Percentiles rank a stretch among this genome's conserved stretches.
Conservation (phyloP, 2,329 filamentous ascomycete genomes). For the Aspergillus oerlinghausenensis region DNA sequence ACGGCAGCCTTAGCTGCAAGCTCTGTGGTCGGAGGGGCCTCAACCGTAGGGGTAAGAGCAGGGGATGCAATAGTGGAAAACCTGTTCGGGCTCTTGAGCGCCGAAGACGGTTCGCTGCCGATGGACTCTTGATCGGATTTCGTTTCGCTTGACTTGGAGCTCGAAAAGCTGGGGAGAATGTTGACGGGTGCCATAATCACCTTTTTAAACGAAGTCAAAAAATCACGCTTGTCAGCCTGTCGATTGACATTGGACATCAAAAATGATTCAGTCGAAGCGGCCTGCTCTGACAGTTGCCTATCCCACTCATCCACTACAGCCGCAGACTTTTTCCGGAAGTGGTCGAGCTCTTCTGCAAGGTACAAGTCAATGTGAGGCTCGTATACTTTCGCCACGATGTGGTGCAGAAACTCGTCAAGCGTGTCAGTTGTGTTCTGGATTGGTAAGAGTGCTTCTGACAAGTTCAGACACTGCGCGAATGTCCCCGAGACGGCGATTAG, state of each 20-base stretch:
- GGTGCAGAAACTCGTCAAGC: constrained; percentile 61
- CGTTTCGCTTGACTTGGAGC: constrained; percentile 51
- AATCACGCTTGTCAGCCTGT: constrained; percentile 94
- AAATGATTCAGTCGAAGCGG: constrained; percentile 84
- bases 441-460: constrained; percentile 66
- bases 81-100: constrained; percentile 29
- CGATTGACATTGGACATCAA: constrained; percentile 95
- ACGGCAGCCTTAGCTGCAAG: constrained; percentile 95
- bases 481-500: constrained; percentile 81
- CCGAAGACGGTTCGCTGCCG: constrained; percentile 13
- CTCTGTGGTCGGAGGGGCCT: constrained; percentile 75
- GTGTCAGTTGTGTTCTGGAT: constrained; percentile 57
- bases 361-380: constrained; percentile 94
- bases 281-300: constrained; percentile 83
- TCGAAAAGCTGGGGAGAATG: constrained; percentile 67
- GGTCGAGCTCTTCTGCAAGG: constrained; percentile 82
- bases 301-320: constrained; percentile 81
- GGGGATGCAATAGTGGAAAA: constrained; percentile 36
- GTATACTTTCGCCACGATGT: constrained; percentile 68
- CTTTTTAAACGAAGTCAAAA: constrained; percentile 93
- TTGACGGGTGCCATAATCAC: constrained; percentile 99
- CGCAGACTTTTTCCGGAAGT: constrained; percentile 73
- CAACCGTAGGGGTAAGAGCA: constrained; percentile 42
- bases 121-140: constrained; percentile 22
- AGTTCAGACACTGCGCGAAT: constrained; percentile 78